Evolutionary conservation across 169 alveolate species (phyloP), one percentile per base, ranked within the genome.

Genomic region (Cryptosporidium baileyi): DNA sequence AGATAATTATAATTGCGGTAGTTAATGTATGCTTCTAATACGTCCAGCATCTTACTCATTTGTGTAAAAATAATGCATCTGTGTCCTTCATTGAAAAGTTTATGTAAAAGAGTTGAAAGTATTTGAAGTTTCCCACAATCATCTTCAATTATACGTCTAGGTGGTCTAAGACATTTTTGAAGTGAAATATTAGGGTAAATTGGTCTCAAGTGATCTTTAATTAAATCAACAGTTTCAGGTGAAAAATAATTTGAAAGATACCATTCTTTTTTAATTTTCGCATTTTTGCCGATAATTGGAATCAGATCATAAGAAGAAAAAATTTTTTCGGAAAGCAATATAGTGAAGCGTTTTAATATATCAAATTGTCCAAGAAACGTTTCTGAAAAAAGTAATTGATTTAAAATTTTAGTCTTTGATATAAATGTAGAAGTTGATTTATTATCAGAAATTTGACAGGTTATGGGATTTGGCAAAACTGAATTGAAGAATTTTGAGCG

Each of bases 31-130:
- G 95, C 92, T 88, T 98, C 99, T 28, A 98, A 91, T n/a, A 97
- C 94, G 88, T 98, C 99, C 40, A 98, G 89, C 98, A 98, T 96
- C 89, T 96, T 96, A 38, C 99, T 95, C 96, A 98, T 96, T 91
- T 98, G 97, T 13, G 99, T 98, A 63, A 97, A 98, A 38, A 98
- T 91, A 63, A 98, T 90, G 52, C 97, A 96, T 81, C 98, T 95
- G 62, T 96, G 98, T 52, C 97, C 98, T 80, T 95, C 97, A 34
- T 88, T 82, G 80, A 94, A 93, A 45, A 97, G 95, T 60, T 91
- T 93, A 67, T 94, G 91, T 32, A 98, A 91, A 36, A 98, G 89
- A 19, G 67, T 44, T 61, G 89, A 92, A 67, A 94, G 85, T 3
- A 94, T 94, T 54, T 88, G 92, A 44, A 94, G 89, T 91, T 98